Evolutionary conservation across 139 green algal genomes (phyloP).

Genomic region (Chlamydomonas urium): DNA sequence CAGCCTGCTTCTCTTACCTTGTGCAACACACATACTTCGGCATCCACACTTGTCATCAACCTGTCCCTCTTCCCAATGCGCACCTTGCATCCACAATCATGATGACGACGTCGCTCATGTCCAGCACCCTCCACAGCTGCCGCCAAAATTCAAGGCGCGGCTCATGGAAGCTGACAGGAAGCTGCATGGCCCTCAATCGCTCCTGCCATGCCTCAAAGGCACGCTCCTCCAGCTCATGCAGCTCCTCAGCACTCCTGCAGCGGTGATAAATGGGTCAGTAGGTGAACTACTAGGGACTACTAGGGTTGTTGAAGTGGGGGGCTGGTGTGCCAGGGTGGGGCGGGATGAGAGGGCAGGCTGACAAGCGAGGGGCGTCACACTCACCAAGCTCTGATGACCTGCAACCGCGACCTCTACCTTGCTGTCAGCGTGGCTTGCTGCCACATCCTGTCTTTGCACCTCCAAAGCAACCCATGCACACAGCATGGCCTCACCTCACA

Average conservation of each 20-base stretch:
- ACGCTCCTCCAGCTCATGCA: conserved; percentile 46
- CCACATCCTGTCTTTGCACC: neutral
- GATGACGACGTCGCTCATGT: conserved; percentile 49
- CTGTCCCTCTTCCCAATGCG: too few relatives aligned
- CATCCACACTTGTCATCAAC: too few relatives aligned
- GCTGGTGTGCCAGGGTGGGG: neutral
- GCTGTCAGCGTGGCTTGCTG: neutral
- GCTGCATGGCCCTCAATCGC: neutral
- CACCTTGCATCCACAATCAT: conserved; percentile 56
- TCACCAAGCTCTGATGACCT: too few relatives aligned
- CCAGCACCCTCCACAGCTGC: conserved; percentile 67
- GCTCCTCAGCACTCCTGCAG: conserved; percentile 37
- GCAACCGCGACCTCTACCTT: neutral
- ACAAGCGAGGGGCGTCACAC: too few relatives aligned
- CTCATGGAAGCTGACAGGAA: conserved; percentile 51
- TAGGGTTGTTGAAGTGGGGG: neutral
- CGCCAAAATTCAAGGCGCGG: conserved; percentile 60
- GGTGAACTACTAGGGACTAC: neutral
- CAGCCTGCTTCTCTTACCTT: too few relatives aligned
- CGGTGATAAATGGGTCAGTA: neutral
- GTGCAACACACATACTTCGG: too few relatives aligned
- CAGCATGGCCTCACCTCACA: conserved; percentile 8
- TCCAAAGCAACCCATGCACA: neutral
- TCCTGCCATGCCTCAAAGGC: conserved; percentile 33
- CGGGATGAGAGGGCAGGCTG: neutral